Evolutionary conservation across 345 rosid species (phyloP).

Genomic region (Firmiana major): DNA sequence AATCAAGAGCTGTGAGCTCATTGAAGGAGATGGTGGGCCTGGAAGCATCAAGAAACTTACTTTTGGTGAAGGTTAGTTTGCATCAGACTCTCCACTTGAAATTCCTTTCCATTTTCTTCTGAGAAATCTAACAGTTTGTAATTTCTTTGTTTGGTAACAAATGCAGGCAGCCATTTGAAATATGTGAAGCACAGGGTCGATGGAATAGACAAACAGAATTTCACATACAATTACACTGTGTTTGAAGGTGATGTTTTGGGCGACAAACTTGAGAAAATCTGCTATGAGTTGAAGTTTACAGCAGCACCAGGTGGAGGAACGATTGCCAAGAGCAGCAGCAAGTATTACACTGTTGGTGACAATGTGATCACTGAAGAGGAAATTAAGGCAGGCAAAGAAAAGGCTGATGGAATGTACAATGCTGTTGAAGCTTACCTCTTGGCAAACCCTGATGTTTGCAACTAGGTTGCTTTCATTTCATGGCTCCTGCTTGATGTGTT

Average conservation of each 20-base stretch:
- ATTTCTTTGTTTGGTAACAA: not conserved
- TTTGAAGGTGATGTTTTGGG: not conserved
- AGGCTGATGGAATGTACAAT: not conserved
- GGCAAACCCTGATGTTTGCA: not conserved
- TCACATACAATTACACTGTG: not conserved
- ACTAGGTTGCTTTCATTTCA: not conserved
- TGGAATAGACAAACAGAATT: not conserved
- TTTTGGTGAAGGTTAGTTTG: conserved; percentile 4
- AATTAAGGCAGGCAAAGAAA: not conserved
- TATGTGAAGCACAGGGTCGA: not conserved
- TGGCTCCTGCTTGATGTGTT: not conserved
- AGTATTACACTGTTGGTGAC: not conserved
- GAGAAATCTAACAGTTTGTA: not conserved
- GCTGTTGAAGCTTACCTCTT: not conserved
- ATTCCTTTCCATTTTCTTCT: not conserved
- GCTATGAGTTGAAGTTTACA: not conserved
- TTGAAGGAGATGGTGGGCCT: conserved; percentile 44
- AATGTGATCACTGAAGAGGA: not conserved
- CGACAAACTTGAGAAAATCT: not conserved
- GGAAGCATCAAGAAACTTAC: conserved; percentile 32
- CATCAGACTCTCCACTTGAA: not conserved
- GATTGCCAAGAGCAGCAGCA: not conserved
- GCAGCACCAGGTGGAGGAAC: not conserved
- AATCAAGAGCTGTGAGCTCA: conserved; percentile 15
- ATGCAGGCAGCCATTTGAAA: not conserved